A percentile compares a stretch with the other conserved stretches of the same genome.
Conservation (phyloP, 805 yeast species). For the Yarrowia osloensis region DNA sequence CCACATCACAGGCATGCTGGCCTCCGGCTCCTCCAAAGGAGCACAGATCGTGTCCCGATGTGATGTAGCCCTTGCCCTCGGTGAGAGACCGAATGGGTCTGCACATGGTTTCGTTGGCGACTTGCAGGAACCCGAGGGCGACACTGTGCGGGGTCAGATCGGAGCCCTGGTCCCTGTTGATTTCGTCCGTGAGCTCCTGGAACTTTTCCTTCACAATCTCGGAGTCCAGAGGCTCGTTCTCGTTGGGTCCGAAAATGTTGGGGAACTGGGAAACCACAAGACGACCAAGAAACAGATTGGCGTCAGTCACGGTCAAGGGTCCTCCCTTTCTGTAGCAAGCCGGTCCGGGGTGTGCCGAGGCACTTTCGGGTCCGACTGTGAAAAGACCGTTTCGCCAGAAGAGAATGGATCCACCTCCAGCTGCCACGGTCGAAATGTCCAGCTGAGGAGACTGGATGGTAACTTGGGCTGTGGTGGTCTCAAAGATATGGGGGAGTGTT, state of each 20-base stretch:
- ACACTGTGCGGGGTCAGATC: conserved; percentile 61
- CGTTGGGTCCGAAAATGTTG: conserved; percentile 78
- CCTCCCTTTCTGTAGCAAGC: conserved; percentile 85
- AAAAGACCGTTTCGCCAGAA: conserved; percentile 71
- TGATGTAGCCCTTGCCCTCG: conserved; percentile 76
- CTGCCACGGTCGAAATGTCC: conserved; percentile 80
- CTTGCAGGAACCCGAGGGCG: conserved; percentile 77
- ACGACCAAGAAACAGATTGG: conserved; percentile 72
- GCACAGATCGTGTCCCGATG: conserved; percentile 68
- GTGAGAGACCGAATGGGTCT: conserved; percentile 83
- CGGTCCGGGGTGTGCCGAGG: conserved; percentile 88
- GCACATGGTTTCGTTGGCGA: conserved; percentile 89
- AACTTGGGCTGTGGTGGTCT: conserved; percentile 80
- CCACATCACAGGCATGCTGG: conserved; percentile 81
- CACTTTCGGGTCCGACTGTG: conserved; percentile 84
- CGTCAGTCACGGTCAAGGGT: conserved; percentile 82
- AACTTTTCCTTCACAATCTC: conserved; percentile 56
- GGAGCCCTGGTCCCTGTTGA: conserved; percentile 51
- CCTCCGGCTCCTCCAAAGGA: conserved; percentile 96
- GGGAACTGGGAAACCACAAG: conserved; percentile 76
- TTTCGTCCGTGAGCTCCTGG: conserved; percentile 53
- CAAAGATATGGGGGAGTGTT: conserved; percentile 73
- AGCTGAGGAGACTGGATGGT: conserved; percentile 83
- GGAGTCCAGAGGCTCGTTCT: conserved; percentile 66
- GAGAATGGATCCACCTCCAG: conserved; percentile 78